These are phyloP conservation scores for Debaryomyces nepalensis DNA, from an alignment of 1,139 yeast species.

Conservation along the genomic window DNA sequence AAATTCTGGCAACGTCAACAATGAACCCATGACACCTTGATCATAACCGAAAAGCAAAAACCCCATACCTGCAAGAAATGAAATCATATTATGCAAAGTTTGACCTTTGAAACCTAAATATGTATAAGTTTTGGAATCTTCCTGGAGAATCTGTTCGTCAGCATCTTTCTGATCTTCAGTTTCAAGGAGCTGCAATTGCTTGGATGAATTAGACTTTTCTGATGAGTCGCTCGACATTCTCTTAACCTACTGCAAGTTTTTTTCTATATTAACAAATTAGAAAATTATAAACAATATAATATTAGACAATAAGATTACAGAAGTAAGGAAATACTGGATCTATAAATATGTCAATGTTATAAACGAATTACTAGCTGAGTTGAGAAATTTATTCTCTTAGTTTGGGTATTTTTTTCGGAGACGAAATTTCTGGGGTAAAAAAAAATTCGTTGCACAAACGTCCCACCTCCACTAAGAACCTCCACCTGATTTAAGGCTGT, in stretches of 20 bases:
- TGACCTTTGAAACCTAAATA: slow-evolving; percentile 34
- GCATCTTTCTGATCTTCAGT: neutral
- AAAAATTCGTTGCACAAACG: no score
- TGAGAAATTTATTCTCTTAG: no score
- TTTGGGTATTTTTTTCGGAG: neutral
- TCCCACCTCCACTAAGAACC: no score
- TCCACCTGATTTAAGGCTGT: no score
- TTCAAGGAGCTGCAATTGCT: neutral
- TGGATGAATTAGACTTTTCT: neutral
- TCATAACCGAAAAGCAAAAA: slow-evolving; percentile 51
- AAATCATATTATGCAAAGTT: slow-evolving; percentile 30
- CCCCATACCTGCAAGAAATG: slow-evolving; percentile 37
- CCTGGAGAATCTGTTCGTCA: neutral
- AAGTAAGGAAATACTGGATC: neutral
- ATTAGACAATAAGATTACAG: neutral
- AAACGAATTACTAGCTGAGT: neutral
- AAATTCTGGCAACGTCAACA: slow-evolving; percentile 45
- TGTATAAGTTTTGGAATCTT: slow-evolving; percentile 14
- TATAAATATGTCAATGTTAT: neutral
- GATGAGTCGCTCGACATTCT: slow-evolving; percentile 6
- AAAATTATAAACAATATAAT: neutral
- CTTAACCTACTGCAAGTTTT: neutral
- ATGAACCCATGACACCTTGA: slow-evolving; percentile 55
- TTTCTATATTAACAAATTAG: neutral
- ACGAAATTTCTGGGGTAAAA: no score